Evolutionary conservation across 306 rosid species (phyloP).

Genomic region (Arachis hypogaea): DNA sequence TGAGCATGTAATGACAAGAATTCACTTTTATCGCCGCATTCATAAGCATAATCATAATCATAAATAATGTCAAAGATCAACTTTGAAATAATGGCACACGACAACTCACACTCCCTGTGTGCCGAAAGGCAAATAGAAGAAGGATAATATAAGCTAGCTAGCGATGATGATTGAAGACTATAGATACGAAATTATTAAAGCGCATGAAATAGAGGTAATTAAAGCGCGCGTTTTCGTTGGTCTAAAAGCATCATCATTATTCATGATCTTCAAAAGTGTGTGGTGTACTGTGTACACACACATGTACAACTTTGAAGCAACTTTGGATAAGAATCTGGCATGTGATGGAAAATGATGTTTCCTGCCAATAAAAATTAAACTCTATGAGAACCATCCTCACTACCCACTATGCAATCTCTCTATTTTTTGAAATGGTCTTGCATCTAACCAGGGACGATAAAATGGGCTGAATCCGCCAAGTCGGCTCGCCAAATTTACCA

Average conservation of each 20-base stretch:
- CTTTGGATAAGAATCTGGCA: constrained; percentile 13
- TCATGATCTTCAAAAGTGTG: neutral
- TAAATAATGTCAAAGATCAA: constrained; percentile 16
- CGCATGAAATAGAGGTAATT: no score
- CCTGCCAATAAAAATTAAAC: neutral
- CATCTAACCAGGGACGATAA: no score
- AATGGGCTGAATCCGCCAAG: no score
- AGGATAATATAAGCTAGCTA: neutral
- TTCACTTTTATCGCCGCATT: constrained; percentile 32
- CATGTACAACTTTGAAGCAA: neutral
- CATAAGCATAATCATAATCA: neutral
- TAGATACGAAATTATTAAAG: no score
- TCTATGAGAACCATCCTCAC: neutral
- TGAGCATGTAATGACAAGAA: constrained; percentile 41
- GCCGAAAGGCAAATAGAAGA: neutral
- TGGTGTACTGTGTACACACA: neutral
- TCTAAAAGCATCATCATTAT: neutral
- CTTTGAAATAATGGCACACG: constrained; percentile 9
- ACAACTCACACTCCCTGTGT: constrained; percentile 10
- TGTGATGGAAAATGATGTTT: constrained; percentile 15
- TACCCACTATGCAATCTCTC: neutral
- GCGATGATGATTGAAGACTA: neutral
- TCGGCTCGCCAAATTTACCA: no score
- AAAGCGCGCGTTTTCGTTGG: neutral
- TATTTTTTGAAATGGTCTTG: neutral